Evolutionary conservation across 2,329 filamentous ascomycete species (phyloP), one percentile per base, ranked within the genome.

Genomic region (Aspergillus udagawae): DNA sequence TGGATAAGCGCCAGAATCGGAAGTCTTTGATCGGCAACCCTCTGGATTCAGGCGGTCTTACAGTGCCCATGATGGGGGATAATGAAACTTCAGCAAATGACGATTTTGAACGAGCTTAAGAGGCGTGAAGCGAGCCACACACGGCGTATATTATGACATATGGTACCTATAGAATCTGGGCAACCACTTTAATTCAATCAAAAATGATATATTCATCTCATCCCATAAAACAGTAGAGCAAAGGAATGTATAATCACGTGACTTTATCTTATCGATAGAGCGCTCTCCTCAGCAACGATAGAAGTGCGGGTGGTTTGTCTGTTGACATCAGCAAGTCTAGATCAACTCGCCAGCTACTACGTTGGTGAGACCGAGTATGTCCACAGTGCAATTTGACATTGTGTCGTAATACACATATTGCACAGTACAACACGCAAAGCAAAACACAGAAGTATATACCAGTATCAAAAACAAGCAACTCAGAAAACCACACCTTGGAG

Each of bases 21-120:
- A 78, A 79, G 57, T 88, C 86, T 61, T 71, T 83, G 32, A 79
- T 83, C 74, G 51, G 72, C 73, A 49, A 76, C 14, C 76, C 77
- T 50, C 72, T 86, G 45, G 84, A 85, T 69, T 81, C 80, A 27
- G 80, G 81, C 32, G 80, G 81, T 60, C 65, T 84, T 49, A 72
- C 65, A 58, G 63, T 64, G n/a, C 69, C 71, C 52, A 63, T 69
- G 42, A 58, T 66, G 47, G 65, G 67, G 51, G 71, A 77, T 55
- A 66, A 69, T 55, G 66, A 73, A 47, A 62, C 67, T n/a, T 54
- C 61, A 49, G 68, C 65, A 29, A 73, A 77, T 69, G 77, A 79
- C 64, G 77, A 79, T 67, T 80, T 80, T 73, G 77, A 79, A 75
- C 77, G 71, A 76, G 70, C 70, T 57, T 72, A 70, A 60, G 51